phyloP scores from a whole-genome alignment of 108 stramenopile genomes.

The Cyclotella kingstonii region DNA sequence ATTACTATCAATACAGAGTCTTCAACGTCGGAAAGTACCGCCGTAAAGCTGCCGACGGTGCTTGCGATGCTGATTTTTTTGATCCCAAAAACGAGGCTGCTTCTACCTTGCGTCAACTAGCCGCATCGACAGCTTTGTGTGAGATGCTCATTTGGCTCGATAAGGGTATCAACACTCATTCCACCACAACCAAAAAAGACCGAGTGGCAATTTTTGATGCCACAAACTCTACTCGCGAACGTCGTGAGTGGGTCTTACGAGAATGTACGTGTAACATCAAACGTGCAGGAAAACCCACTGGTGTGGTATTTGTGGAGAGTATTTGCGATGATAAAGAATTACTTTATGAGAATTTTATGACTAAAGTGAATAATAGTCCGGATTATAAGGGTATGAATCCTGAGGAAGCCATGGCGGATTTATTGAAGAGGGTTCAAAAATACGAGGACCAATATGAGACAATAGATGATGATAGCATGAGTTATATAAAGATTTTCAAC shows the following conservation, averaged over 20 bases:
- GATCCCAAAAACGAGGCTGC: conserved; percentile 69
- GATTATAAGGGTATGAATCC: conserved; percentile 76
- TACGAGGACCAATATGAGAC: conserved; percentile 94
- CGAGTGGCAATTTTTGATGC: conserved; percentile 95
- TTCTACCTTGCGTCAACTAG: conserved; percentile 62
- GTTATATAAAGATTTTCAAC: conserved; percentile 95
- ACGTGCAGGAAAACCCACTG: conserved; percentile 67
- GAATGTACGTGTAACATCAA: conserved; percentile 62
- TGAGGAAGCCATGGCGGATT: conserved; percentile 79
- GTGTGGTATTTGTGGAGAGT: conserved; percentile 92
- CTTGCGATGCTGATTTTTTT: conserved; percentile 86
- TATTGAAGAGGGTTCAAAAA: conserved; percentile 76
- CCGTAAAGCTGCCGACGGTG: conserved; percentile 55
- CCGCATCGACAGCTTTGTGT: conserved; percentile 62
- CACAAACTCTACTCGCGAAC: conserved; percentile 88
- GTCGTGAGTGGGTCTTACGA: conserved; percentile 76
- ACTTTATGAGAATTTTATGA: conserved; percentile 70
- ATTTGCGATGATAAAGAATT: conserved; percentile 94
- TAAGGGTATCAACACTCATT: conserved; percentile 30
- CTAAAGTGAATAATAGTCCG: conserved; percentile 78
- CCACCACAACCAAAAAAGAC: conserved; percentile 23
- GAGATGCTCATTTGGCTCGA: conserved; percentile 87
- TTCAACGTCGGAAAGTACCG: conserved; percentile 93
- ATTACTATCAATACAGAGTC: conserved; percentile 17
- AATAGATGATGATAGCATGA: conserved; percentile 87